phyloP scores from a whole-genome alignment of 352 stramenopile species.

The Globisporangium carolinianum region DNA sequence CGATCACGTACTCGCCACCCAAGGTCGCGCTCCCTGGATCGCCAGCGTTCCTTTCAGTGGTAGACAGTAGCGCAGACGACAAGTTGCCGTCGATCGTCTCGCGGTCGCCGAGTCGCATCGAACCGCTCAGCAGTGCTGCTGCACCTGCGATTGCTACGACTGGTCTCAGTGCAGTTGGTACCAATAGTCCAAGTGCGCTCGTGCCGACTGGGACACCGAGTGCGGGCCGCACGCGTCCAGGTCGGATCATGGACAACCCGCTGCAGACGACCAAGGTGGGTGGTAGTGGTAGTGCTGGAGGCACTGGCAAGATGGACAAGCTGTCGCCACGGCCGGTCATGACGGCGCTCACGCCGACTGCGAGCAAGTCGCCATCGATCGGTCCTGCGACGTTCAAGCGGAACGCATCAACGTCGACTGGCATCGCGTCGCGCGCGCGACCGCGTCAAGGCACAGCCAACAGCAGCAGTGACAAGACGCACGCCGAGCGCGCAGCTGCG shows the following conservation, averaged over 20 bases:
- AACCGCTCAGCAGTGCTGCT: conserved; percentile 11
- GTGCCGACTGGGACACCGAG: conserved; percentile 23
- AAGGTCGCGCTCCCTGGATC: conserved; percentile 20
- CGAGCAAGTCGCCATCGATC: conserved; percentile 8
- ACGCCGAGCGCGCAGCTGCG: conserved; percentile 34
- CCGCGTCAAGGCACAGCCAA: conserved; percentile 25
- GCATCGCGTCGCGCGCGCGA: conserved; percentile 26
- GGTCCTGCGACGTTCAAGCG: conserved; percentile 33
- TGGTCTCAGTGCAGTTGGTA: conserved; percentile 3
- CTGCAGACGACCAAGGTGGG: conserved; percentile 26
- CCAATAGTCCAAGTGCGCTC: conserved; percentile 5
- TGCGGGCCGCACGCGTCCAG: conserved; percentile 22
- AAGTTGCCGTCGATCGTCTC: conserved; percentile 54
- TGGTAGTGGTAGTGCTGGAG: too few species aligned
- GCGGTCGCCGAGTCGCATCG: conserved; percentile 34
- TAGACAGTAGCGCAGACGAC: conserved; percentile 22
- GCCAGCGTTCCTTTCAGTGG: conserved; percentile 13
- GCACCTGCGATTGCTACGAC: not conserved
- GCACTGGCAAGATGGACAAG: conserved; percentile 30
- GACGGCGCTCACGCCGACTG: conserved; percentile 18
- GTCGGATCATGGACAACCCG: conserved; percentile 46
- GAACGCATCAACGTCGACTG: conserved; percentile 27
- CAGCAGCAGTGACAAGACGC: conserved; percentile 24
- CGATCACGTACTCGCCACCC: conserved; percentile 38
- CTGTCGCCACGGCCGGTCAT: conserved; percentile 30